Evolutionary conservation across 768 basidiomycete genomes (phyloP), one percentile per base, ranked within the genome.

Genomic region (Neoboletus magnificus): DNA sequence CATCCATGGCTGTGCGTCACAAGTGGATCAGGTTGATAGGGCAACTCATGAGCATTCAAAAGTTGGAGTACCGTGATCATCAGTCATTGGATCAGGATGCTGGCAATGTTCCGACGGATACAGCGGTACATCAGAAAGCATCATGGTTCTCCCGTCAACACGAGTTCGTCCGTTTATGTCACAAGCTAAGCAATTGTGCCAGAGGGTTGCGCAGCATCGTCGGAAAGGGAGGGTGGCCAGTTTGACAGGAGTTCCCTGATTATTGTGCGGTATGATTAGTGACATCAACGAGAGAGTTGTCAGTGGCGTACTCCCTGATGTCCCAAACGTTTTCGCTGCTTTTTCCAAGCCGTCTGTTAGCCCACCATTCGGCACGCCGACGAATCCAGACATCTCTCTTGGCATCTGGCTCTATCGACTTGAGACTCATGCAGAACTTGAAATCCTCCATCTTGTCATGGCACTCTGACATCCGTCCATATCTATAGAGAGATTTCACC

Each of bases 271-370:
- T 6, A 16, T 27, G 54, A 57, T 57, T 30, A 59, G 50, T 27
- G 39, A n/a, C 16, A 29, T 44, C 39, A 32, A 30, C 18, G 20
- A 27, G 32, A 43, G 30, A 35, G 20, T 6, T 16, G n/a, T 45
- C n/a, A 35, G 47, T 32, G 18, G 78, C 87, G 66, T 70, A 96
- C 95, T 76, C 82, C 72, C 95, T 76, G 27, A 90, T 77, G 55
- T 91, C 86, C 96, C 96, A 99, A 2, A 99, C 84, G 68, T 95
- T 93, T 74, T 98, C 96, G 62, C 93, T 95, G 72, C 92, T 94
- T 70, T 83, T 85, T 20, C 73, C 79, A 10, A 90, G 66, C 50
- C 96, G 76, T 50, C 89, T 75, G 33, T 78, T 74, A 5, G 95
- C 93, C 96, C 94, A 97, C 93, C 94, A 95, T 68, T 95, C 92